Percentiles rank a stretch among this genome's conserved stretches.
Evolutionary conservation across 225 moss, liverwort and hornwort species (phyloP).

Genomic region (Neckera pumila): DNA sequence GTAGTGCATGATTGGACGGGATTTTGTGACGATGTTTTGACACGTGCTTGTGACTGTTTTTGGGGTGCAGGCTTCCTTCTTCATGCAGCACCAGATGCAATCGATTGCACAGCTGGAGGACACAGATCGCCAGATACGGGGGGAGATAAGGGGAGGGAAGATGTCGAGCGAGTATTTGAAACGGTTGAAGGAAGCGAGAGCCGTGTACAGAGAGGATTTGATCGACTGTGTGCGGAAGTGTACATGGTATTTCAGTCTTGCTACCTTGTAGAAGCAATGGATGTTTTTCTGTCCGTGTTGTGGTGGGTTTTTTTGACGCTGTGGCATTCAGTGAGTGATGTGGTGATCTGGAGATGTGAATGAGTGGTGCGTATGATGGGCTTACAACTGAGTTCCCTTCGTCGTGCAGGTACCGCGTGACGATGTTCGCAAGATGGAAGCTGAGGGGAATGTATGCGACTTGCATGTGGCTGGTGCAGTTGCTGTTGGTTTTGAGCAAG

Average conservation of each 20-base stretch:
- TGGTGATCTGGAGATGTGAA: background rate
- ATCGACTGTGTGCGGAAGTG: slow-evolving; percentile 92
- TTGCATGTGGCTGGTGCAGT: slow-evolving; percentile 98
- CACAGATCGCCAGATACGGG: slow-evolving; percentile 81
- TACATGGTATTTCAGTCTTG: slow-evolving; percentile 53
- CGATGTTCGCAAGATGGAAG: slow-evolving; percentile 94
- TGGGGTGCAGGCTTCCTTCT: slow-evolving; percentile 54
- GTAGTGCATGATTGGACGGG: background rate
- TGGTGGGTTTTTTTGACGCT: background rate
- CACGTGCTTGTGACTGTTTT: background rate
- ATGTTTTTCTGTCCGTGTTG: background rate
- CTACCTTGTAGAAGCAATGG: background rate
- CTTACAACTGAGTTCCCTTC: background rate
- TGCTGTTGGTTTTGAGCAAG: slow-evolving; percentile 79
- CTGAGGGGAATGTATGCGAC: slow-evolving; percentile 98
- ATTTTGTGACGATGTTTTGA: background rate
- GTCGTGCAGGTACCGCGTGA: slow-evolving; percentile 78
- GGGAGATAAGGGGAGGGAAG: slow-evolving; percentile 66
- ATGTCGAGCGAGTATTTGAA: slow-evolving; percentile 53
- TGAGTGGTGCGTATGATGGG: background rate
- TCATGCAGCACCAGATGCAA: slow-evolving; percentile 96
- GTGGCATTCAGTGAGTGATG: background rate
- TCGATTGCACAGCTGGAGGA: slow-evolving; percentile 85
- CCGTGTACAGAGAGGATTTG: slow-evolving; percentile 68
- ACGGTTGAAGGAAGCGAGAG: slow-evolving; percentile 83